Percentiles rank a stretch among this genome's conserved stretches.
Evolutionary conservation across 306 rosid species (phyloP).

Genomic region (Corylus americana): DNA sequence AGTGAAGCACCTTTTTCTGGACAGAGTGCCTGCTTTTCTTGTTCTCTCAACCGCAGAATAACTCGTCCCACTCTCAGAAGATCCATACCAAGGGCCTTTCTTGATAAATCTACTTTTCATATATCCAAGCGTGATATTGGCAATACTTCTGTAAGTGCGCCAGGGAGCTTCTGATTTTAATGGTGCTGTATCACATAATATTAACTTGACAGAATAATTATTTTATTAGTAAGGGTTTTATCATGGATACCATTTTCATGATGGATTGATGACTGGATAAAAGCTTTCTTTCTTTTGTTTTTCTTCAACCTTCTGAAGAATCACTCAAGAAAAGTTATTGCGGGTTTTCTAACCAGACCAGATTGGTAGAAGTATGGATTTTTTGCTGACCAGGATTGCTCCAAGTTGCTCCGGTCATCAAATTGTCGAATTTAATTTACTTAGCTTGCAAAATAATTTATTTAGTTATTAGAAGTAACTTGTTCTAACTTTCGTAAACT

Average conservation of each 20-base stretch:
- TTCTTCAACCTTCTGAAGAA: not conserved
- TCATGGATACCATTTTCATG: not conserved
- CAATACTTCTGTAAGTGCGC: conserved; percentile 50
- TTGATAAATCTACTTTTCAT: conserved; percentile 52
- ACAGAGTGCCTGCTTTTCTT: conserved; percentile 44
- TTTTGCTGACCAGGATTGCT: not conserved
- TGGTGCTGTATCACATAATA: not conserved
- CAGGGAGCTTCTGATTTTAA: not conserved
- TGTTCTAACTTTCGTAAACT: not conserved
- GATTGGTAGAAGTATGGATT: not conserved
- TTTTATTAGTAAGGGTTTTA: not conserved
- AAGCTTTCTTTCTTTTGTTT: not conserved
- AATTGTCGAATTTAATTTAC: not conserved
- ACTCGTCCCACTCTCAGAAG: conserved; percentile 31
- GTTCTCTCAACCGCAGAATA: conserved; percentile 49
- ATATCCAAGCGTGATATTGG: conserved; percentile 38
- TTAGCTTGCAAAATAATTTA: not conserved
- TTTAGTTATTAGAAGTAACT: not conserved
- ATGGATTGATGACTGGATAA: not conserved
- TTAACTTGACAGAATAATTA: not conserved
- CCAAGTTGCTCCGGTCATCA: not conserved
- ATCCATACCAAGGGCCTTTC: conserved; percentile 47
- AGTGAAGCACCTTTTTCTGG: conserved; percentile 25
- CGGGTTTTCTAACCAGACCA: not conserved
- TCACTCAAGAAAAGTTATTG: not conserved